Base-by-base conservation (phyloP, 352 stramenopile species). In the Pythium sukuiense region DNA sequence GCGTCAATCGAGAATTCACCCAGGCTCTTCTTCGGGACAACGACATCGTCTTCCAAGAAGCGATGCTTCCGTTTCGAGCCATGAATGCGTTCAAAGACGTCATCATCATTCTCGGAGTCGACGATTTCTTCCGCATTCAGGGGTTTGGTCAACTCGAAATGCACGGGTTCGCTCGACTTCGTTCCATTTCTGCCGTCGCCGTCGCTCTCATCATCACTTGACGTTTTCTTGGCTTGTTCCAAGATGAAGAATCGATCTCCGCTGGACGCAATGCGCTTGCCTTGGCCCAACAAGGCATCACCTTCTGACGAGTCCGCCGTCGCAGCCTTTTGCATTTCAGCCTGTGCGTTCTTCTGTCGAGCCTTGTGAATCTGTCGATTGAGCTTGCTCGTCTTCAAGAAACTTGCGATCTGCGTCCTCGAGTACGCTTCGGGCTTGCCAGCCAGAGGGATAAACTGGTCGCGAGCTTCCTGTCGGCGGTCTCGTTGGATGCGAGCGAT, bases 361-460 rank as follows among this genome's bases (percentile, higher is more conserved):
- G 79, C 81, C 9, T 74, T 76, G 65, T 81, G 77, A 32, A 96
- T 85, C 11, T 77, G 77, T 33, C 92, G 80, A 71, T 98, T 98
- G 12, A 99, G 70, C 30, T 80, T 76, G 46, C 84, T 97, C 0
- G 83, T 95, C 54, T 92, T 89, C 29, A 99, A 73, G 74, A 99
- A 99, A 55, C 97, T 97, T 2, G 83, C 76, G 33, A 99, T 83
- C 66, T 99, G 97, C 18, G 88, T 94, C n/a, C 87, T 76, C 20
- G 96, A 99, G 80, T 99, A 99, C 35, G 89, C 86, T 27, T 96
- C 83, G 0, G 97, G 95, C 59, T 99, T 90, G 1, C 89, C 93
- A 2, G 97, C 97, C 0, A 98, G 89, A 5, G 92, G 87, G 61
- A 99, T 98, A 61, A 98, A 99, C 73, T 98, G 89, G 50, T 96